A percentile compares a stretch with the other conserved stretches of the same genome.
These are phyloP conservation scores for Madurella mycetomatis DNA, from an alignment of 2,329 filamentous ascomycete species.

Conservation along the genomic window DNA sequence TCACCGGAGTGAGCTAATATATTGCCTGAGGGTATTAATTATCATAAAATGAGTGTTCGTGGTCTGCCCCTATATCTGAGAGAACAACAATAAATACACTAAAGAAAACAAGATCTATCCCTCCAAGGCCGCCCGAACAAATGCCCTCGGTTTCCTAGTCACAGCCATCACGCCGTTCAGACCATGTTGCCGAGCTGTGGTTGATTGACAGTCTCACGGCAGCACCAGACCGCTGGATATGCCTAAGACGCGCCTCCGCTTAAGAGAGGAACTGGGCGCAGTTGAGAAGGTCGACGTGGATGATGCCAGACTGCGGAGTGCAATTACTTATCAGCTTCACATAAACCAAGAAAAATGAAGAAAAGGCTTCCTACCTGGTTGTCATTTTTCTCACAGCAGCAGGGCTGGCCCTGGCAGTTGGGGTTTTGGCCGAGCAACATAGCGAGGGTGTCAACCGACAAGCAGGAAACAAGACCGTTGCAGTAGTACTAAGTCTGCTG, in stretches of 20 bases:
- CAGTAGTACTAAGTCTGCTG: slow-evolving; percentile 11
- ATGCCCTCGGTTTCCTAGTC: no score
- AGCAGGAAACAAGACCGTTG: slow-evolving; percentile 1
- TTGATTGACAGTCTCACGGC: no score
- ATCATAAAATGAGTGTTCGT: no score
- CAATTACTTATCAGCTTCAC: background rate
- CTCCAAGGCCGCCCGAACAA: no score
- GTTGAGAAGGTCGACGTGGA: slow-evolving; percentile 11
- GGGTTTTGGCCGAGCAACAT: background rate
- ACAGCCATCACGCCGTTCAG: no score
- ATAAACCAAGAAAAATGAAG: background rate
- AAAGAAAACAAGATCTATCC: no score
- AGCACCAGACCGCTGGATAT: no score
- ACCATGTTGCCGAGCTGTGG: no score
- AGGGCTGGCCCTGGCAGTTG: slow-evolving; percentile 3
- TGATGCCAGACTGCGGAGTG: slow-evolving; percentile 1
- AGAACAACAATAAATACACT: no score
- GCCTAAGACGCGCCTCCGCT: background rate
- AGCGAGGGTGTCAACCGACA: background rate
- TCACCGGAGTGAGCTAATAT: no score
- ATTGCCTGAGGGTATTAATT: no score
- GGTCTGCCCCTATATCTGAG: no score
- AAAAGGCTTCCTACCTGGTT: slow-evolving; percentile 2
- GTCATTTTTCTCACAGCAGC: slow-evolving; percentile 13
- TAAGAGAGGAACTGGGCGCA: slow-evolving; percentile 7